Evolutionary conservation across 179 eudicot genomes (phyloP), one percentile per base, ranked within the genome.

Genomic region (Corrigiola litoralis): DNA sequence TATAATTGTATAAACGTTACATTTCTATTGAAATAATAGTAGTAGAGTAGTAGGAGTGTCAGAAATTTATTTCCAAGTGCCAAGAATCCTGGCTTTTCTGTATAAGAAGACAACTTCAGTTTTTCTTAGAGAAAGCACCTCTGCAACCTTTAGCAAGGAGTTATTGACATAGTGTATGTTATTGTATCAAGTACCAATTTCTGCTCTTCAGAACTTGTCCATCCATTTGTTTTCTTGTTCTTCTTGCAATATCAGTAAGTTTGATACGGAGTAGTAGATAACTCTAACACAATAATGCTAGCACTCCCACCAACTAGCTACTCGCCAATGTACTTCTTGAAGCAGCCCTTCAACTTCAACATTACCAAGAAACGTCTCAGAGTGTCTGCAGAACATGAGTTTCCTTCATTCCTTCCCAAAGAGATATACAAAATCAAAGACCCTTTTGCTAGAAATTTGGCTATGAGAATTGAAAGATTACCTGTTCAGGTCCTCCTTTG

Each of bases 361-460:
- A 36, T n/a, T 49, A 57, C 4, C 2, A 69, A 18, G 16, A 67
- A 32, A 67, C 14, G 6, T 20, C 65, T 63, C 50, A 67, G 9
- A 63, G 73, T 74, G 8, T 46, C 33, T 2, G 80, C 78, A 29
- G 46, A 71, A 47, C 44, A 66, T 54, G 84, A 46, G 23, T 87
- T 87, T 45, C 92, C 92, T 1, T 61, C 84, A 2, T 84, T 87
- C 75, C 78, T 87, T 31, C 92, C 89, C 13, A 80, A 80, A 64
- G 77, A 87, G 64, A 79, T 87, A 23, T 75, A 87, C 31, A 60
- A 75, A 18, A 84, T 87, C 65, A 82, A 77, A 79, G 92, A 87
- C 82, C 87, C 92, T 34, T 87, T 78, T 67, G 89, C 89, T 44
- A 68, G 85, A 63, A 74, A 71, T 46, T 73, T 87, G 77, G 92